Base-by-base conservation (phyloP, 148 eudicot species). In the Dianthus caryophyllus region DNA sequence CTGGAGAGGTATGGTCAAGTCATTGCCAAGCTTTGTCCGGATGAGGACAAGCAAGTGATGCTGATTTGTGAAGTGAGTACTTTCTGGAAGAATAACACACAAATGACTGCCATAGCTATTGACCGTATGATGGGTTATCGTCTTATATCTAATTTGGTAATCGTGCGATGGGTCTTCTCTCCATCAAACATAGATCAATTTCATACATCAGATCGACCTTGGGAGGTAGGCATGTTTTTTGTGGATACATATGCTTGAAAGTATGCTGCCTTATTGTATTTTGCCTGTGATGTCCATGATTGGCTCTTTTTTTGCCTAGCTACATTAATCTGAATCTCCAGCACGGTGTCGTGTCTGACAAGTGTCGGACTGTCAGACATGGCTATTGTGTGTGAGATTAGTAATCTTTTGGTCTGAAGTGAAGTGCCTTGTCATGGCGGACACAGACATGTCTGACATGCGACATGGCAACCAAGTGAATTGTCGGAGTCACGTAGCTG, bases 61-160 rank as follows among this genome's bases (percentile, higher is more conserved):
- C 84, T 94, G 66, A 80, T 94, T 49, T 74, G 66, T 70, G 96
- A 88, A 87, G 84, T 94, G 61, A 84, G 89, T 78, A 78, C 73
- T 59, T 90, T 81, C 70, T 94, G 99, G 99, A 86, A 82, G 71
- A 94, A 94, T 66, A 94, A 82, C 75, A 71, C 93, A 70, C 99
- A 94, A 73, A 88, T 88, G 90, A 85, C 89, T 47, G 97, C 99
- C 65, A 82, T 94, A 78, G 84, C 96, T 27, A 83, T 94, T 76
- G 99, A 94, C 65, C 87, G 99, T 68, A 90, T 94, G 99, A 94
- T 94, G 99, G 88, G 93, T 66, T 94, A 94, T 87, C 97, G 99
- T 21, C 96, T 94, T 61, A 66, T 94, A 72, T 90, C 97, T 48
- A 94, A 90, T 82, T 67, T 94, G 85, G 96, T 93, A 27, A 94